A percentile compares a stretch with the other conserved stretches of the same genome.
phyloP scores from a whole-genome alignment of 306 rosid genomes.

The Clitoria ternatea region DNA sequence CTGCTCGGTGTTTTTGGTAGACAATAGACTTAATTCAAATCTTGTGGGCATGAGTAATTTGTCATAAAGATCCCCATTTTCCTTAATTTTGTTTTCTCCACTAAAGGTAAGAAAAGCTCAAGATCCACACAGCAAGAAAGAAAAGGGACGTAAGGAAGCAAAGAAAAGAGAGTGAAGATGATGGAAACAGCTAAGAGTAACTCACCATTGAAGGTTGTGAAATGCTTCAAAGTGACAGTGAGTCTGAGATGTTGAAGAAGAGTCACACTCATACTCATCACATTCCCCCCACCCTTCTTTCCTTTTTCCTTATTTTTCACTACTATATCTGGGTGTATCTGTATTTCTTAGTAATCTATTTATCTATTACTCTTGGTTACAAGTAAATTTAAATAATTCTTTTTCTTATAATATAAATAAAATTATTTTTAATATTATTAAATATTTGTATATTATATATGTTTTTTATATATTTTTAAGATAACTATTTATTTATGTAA shows the following conservation, averaged over 20 bases:
- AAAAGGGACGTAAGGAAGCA: neutral
- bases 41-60: neutral
- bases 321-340: no score
- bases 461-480: no score
- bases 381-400: no score
- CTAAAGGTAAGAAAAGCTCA: neutral
- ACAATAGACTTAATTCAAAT: conserved; percentile 8
- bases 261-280: neutral
- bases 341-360: no score
- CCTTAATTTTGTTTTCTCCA: neutral
- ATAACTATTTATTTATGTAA: no score
- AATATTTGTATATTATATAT: no score
- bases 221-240: neutral
- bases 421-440: no score
- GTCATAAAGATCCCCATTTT: neutral
- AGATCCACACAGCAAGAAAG: neutral
- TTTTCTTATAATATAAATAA: no score
- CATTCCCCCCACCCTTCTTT: no score
- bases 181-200: neutral
- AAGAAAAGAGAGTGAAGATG: neutral
- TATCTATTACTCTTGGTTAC: no score
- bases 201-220: conserved; percentile 27
- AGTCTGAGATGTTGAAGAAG: neutral
- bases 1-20: neutral
- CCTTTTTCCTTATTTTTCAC: neutral